These are phyloP conservation scores for Penicillium olsonii DNA, from an alignment of 2,329 filamentous ascomycete genomes.

Conservation along the genomic window DNA sequence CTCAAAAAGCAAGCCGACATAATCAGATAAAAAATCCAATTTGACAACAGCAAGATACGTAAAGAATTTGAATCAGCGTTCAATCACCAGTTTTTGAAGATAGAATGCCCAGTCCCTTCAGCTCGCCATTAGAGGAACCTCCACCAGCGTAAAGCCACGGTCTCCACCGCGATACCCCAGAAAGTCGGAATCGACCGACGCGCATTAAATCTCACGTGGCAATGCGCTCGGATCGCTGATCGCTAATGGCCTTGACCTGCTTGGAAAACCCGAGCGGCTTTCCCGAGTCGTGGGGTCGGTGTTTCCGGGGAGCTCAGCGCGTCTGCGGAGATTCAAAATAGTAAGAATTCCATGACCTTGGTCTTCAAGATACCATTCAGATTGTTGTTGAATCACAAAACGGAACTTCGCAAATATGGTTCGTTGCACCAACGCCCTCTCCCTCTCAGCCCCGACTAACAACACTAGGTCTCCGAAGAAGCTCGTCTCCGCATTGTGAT, in stretches of 20 bases:
- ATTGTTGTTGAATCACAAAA: neutral
- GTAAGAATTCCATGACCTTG: neutral
- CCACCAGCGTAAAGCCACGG: neutral
- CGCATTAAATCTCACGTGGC: neutral
- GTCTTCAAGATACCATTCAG: neutral
- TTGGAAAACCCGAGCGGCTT: neutral
- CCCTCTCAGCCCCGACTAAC: neutral
- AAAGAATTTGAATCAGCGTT: too few species aligned
- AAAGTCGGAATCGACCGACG: neutral
- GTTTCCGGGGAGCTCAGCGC: neutral
- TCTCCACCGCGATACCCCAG: neutral
- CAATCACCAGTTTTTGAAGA: too few species aligned
- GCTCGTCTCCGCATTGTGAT: slow-evolving; percentile 28
- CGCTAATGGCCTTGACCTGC: neutral
- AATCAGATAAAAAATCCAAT: too few species aligned
- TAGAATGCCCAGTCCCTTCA: too few species aligned
- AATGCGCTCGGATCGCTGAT: neutral
- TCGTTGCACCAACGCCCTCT: neutral
- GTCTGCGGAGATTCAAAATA: neutral
- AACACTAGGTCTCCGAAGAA: slow-evolving; percentile 18
- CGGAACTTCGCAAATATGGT: neutral
- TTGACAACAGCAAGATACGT: too few species aligned
- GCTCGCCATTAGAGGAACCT: neutral
- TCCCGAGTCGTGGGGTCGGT: neutral
- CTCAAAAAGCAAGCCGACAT: too few species aligned